These are phyloP conservation scores for Xylariaceae sp. DNA, from an alignment of 2,329 filamentous ascomycete genomes.

Conservation along the genomic window DNA sequence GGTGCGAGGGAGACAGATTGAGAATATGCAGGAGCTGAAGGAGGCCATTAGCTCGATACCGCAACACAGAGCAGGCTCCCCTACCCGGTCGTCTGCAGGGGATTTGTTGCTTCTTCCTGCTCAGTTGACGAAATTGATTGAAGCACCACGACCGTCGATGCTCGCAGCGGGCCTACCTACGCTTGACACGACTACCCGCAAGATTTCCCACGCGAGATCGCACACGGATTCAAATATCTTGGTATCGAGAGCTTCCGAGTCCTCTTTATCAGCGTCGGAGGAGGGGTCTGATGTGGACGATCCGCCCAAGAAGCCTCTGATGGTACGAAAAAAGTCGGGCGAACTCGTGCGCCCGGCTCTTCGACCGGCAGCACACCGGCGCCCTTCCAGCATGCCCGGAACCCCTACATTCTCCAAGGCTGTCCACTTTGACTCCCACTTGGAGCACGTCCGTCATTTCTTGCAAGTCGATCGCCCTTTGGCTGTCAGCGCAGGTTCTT, in stretches of 20 bases:
- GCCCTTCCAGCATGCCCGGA: constrained; percentile 94
- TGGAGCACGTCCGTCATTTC: constrained; percentile 95
- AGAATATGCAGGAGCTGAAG: constrained; percentile 65
- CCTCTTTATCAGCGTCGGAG: constrained; percentile 50
- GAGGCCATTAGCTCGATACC: constrained; percentile 79
- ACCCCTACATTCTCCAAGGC: constrained; percentile 94
- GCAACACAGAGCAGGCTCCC: constrained; percentile 57
- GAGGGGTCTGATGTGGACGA: constrained; percentile 60
- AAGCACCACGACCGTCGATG: constrained; percentile 42
- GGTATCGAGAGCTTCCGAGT: constrained; percentile 41
- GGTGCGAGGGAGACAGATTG: constrained; percentile 41
- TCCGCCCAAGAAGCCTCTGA: constrained; percentile 67
- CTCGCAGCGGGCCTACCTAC: constrained; percentile 43
- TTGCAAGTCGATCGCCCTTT: constrained; percentile 88
- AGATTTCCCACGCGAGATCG: constrained; percentile 48
- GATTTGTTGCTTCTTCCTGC: constrained; percentile 33
- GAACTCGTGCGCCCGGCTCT: constrained; percentile 92
- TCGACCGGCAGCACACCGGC: constrained; percentile 69
- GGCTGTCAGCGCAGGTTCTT: constrained; percentile 93
- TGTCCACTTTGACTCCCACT: constrained; percentile 96
- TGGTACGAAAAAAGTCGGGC: constrained; percentile 97
- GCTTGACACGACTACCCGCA: constrained; percentile 36
- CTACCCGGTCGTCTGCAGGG: constrained; percentile 34
- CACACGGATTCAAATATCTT: constrained; percentile 51
- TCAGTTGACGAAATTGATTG: constrained; percentile 27